Percentiles rank a stretch among this genome's conserved stretches.
phyloP scores from a whole-genome alignment of 192 early-diverging fungal genomes.

The Podila epigama region DNA sequence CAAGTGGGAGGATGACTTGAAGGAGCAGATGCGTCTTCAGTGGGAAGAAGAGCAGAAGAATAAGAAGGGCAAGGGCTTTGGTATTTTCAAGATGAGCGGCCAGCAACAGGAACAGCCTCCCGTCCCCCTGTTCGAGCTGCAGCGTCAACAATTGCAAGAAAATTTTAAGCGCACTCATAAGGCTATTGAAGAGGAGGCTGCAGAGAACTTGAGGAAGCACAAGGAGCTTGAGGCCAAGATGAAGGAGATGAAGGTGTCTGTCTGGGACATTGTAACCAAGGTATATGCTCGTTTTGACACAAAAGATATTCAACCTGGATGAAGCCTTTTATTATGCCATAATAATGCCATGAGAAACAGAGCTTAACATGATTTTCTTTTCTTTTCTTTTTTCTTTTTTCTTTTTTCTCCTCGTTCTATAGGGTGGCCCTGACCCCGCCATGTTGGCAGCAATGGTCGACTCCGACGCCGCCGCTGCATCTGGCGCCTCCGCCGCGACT shows the following conservation, averaged over 20 bases:
- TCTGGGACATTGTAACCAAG: constrained; percentile 83
- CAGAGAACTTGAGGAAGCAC: constrained; percentile 76
- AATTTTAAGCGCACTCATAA: constrained; percentile 74
- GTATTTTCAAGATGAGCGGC: constrained; percentile 61
- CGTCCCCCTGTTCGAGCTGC: constrained; percentile 65
- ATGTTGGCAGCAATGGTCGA: constrained; percentile 26
- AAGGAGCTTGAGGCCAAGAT: constrained; percentile 74
- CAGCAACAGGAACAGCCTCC: constrained; percentile 69
- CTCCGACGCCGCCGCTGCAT: not conserved
- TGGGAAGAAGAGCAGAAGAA: constrained; percentile 70
- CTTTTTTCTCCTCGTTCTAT: not conserved
- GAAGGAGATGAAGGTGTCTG: constrained; percentile 89
- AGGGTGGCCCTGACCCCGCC: constrained; percentile 45
- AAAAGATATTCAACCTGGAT: no score
- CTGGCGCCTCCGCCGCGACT: not conserved
- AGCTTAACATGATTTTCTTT: not conserved
- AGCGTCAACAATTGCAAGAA: constrained; percentile 66
- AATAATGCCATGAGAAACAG: no score
- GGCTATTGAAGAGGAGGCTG: constrained; percentile 70
- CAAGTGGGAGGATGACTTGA: constrained; percentile 72
- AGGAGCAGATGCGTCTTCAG: constrained; percentile 64
- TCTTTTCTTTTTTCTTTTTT: not conserved
- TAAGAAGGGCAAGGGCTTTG: constrained; percentile 59
- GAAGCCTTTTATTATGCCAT: no score
- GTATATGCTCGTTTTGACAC: constrained; percentile 15